Evolutionary conservation across 768 basidiomycete genomes (phyloP).

Genomic region (Russula lepida): DNA sequence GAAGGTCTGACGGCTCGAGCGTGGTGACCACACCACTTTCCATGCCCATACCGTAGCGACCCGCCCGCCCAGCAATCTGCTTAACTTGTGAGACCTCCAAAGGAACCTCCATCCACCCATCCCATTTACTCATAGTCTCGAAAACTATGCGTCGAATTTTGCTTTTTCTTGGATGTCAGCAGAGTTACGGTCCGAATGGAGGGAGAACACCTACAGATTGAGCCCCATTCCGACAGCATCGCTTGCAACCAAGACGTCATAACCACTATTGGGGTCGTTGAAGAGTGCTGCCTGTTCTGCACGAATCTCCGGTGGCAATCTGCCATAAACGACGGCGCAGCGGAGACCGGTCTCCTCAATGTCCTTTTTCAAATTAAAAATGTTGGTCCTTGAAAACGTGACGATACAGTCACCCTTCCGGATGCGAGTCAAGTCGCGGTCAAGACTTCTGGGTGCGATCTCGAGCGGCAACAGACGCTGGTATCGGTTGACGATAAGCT

Average conservation of each 20-base stretch:
- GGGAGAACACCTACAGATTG: slow-evolving; percentile 61
- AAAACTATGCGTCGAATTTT: slow-evolving; percentile 90
- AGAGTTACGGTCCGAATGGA: background rate
- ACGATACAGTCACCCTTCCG: slow-evolving; percentile 86
- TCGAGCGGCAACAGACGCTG: slow-evolving; percentile 79
- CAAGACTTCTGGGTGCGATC: slow-evolving; percentile 56
- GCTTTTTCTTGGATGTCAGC: slow-evolving; percentile 59
- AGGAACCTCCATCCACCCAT: slow-evolving; percentile 35
- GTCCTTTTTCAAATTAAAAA: slow-evolving; percentile 66
- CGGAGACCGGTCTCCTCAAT: slow-evolving; percentile 72
- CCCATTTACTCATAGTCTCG: slow-evolving; percentile 51
- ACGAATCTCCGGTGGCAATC: slow-evolving; percentile 82
- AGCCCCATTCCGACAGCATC: slow-evolving; percentile 98
- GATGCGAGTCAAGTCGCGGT: slow-evolving; percentile 51
- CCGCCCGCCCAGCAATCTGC: slow-evolving; percentile 92
- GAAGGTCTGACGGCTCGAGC: slow-evolving; percentile 52
- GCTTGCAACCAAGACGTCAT: slow-evolving; percentile 85
- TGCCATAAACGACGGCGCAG: slow-evolving; percentile 91
- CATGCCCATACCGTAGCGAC: slow-evolving; percentile 63
- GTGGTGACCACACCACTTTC: slow-evolving; percentile 69
- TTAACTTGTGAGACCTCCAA: slow-evolving; percentile 76
- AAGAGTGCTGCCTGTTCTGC: slow-evolving; percentile 90
- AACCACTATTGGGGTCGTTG: slow-evolving; percentile 75
- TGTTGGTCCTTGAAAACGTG: slow-evolving; percentile 65
- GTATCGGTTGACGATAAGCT: slow-evolving; percentile 72